A percentile compares a stretch with the other conserved stretches of the same genome.
phyloP scores from a whole-genome alignment of 139 green algal species.

The Gonium pectorale region DNA sequence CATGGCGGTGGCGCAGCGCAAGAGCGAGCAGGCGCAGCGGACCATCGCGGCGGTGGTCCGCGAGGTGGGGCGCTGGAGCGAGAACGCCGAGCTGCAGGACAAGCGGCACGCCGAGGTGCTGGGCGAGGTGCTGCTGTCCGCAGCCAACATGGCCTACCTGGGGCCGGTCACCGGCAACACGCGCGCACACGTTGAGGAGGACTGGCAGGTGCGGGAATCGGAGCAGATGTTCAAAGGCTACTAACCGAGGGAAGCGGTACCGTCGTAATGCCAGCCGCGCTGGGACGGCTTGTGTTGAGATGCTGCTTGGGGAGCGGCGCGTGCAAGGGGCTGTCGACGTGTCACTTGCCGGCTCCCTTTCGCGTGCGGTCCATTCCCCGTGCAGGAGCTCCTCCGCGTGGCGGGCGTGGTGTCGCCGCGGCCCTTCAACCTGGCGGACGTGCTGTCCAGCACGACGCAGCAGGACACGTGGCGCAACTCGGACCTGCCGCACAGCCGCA shows the following conservation, averaged over 20 bases:
- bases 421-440: conserved; percentile 40
- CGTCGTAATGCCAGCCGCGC: too few relatives aligned
- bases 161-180: conserved; percentile 45
- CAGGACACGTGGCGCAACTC: conserved; percentile 48
- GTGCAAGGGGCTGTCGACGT: too few relatives aligned
- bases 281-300: too few relatives aligned
- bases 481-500: conserved; percentile 46
- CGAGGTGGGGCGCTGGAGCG: conserved; percentile 55
- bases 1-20: conserved; percentile 45
- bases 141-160: conserved; percentile 56
- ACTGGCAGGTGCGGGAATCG: conserved; percentile 36
- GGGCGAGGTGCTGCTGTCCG: conserved; percentile 50
- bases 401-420: conserved; percentile 14
- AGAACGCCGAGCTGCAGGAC: conserved; percentile 36
- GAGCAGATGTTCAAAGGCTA: too few relatives aligned
- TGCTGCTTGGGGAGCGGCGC: too few relatives aligned
- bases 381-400: neutral
- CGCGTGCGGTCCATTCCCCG: neutral
- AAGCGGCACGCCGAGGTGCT: conserved; percentile 54
- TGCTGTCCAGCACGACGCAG: conserved; percentile 25
- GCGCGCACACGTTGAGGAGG: conserved; percentile 41
- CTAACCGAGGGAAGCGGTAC: too few relatives aligned
- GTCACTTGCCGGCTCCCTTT: too few relatives aligned
- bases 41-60: conserved; percentile 46
- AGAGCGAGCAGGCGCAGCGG: conserved; percentile 49